These are phyloP conservation scores for Capsicum chinense DNA, from an alignment of 257 asterid genomes.

Conservation along the genomic window DNA sequence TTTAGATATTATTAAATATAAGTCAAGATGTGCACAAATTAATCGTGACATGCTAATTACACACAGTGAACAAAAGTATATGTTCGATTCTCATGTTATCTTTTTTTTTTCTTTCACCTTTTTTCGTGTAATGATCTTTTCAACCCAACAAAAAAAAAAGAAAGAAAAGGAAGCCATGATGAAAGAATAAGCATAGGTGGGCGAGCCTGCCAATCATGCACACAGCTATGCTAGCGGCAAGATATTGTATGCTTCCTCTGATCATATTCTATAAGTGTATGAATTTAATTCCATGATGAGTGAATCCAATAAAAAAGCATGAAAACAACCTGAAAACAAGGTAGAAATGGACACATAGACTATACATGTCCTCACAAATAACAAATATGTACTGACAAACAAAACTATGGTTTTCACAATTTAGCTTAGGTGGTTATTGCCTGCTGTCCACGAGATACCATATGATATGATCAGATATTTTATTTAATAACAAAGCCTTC, in stretches of 20 bases:
- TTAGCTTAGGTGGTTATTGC: conserved; percentile 18
- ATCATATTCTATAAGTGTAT: not conserved
- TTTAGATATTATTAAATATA: not conserved
- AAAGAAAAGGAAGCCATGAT: not conserved
- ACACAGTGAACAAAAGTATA: not conserved
- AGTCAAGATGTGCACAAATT: not conserved
- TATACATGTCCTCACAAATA: not conserved
- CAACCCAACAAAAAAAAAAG: not conserved
- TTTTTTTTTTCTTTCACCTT: not conserved
- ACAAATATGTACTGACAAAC: conserved; percentile 38
- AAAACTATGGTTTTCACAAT: conserved; percentile 47
- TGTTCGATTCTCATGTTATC: not conserved
- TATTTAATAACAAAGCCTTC: not conserved
- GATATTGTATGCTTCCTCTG: not conserved
- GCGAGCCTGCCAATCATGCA: not conserved
- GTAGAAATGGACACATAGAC: conserved; percentile 28
- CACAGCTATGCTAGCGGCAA: not conserved
- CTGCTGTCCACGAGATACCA: conserved; percentile 41
- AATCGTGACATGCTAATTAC: not conserved
- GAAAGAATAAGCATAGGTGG: not conserved
- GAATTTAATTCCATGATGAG: not conserved
- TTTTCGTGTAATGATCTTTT: not conserved
- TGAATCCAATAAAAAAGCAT: conserved; percentile 15
- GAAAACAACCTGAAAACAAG: conserved; percentile 25
- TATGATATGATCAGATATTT: not conserved